Conservation (phyloP, 768 basidiomycete species). For the Cantharellus anzutake region DNA sequence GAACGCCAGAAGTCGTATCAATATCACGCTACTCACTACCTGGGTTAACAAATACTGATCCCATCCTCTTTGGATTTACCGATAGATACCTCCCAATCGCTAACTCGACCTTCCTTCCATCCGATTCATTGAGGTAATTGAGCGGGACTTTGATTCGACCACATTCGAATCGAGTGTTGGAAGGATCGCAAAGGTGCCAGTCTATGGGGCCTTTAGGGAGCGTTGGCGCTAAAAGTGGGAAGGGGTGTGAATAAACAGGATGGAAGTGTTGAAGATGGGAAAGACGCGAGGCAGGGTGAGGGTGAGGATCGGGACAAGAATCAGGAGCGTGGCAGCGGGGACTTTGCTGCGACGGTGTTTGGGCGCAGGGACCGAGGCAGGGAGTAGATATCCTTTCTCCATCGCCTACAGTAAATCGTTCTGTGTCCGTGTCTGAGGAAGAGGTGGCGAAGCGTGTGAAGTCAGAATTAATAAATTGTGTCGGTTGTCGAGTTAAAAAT, state of each 20-base stretch:
- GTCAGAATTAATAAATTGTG: too few relatives aligned
- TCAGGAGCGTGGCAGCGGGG: neutral
- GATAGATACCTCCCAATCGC: constrained; percentile 17
- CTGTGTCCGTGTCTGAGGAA: too few relatives aligned
- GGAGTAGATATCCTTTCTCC: too few relatives aligned
- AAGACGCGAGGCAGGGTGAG: neutral
- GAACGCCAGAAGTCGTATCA: too few relatives aligned
- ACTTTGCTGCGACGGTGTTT: too few relatives aligned
- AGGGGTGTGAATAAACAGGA: neutral
- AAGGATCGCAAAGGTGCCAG: constrained; percentile 9
- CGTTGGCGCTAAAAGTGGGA: neutral
- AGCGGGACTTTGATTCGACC: constrained; percentile 15
- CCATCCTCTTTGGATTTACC: constrained; percentile 13
- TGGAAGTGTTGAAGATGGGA: neutral
- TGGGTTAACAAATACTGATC: constrained; percentile 18
- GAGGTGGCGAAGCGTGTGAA: too few relatives aligned
- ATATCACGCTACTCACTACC: constrained; percentile 6
- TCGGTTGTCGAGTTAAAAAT: too few relatives aligned
- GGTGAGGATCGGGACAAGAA: neutral
- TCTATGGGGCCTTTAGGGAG: constrained; percentile 2
- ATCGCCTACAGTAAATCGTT: too few relatives aligned
- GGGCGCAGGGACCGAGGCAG: too few relatives aligned
- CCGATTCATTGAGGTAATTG: constrained; percentile 16
- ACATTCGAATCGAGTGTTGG: constrained; percentile 10
- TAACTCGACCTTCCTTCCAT: constrained; percentile 15